phyloP scores from a whole-genome alignment of 371 early-diverging fungal genomes.

The Syncephalastrum contaminatum region DNA sequence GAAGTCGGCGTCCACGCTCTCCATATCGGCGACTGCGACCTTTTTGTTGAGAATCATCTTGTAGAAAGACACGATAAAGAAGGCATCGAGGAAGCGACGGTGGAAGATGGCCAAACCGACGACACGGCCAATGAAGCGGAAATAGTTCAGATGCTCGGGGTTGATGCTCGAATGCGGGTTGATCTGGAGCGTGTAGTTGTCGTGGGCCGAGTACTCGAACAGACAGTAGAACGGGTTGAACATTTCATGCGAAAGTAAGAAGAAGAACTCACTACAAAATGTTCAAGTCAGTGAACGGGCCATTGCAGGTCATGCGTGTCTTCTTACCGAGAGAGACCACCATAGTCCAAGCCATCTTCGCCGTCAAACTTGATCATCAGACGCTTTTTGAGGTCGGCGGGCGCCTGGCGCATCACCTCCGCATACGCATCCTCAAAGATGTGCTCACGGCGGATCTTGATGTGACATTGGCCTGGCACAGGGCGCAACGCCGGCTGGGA shows the following conservation, averaged over 20 bases:
- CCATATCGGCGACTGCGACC: constrained; percentile 88
- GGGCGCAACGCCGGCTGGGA: constrained; percentile 91
- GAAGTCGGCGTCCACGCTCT: constrained; percentile 94
- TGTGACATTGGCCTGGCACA: constrained; percentile 90
- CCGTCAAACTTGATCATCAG: constrained; percentile 97
- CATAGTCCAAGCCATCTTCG: constrained; percentile 98
- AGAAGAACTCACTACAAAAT: constrained; percentile 89
- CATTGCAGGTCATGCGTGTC: neutral
- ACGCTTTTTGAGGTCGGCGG: constrained; percentile 88
- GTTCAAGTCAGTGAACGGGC: constrained; percentile 1
- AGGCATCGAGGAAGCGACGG: constrained; percentile 94
- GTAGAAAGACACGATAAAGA: constrained; percentile 95
- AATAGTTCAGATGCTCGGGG: constrained; percentile 98
- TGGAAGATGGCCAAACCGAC: constrained; percentile 97
- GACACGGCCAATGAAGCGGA: constrained; percentile 97
- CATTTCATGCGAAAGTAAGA: constrained; percentile 96
- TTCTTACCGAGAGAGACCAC: constrained; percentile 85
- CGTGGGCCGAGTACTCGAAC: constrained; percentile 97
- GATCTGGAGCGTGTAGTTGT: constrained; percentile 95
- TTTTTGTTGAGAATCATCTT: constrained; percentile 93
- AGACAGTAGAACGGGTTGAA: constrained; percentile 97
- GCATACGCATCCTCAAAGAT: constrained; percentile 96
- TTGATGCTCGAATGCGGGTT: constrained; percentile 95
- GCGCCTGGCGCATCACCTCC: constrained; percentile 86
- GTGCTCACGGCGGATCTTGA: constrained; percentile 82